Conservation (phyloP, 2,329 filamentous ascomycete species). For the Sordariomycetes sp. region DNA sequence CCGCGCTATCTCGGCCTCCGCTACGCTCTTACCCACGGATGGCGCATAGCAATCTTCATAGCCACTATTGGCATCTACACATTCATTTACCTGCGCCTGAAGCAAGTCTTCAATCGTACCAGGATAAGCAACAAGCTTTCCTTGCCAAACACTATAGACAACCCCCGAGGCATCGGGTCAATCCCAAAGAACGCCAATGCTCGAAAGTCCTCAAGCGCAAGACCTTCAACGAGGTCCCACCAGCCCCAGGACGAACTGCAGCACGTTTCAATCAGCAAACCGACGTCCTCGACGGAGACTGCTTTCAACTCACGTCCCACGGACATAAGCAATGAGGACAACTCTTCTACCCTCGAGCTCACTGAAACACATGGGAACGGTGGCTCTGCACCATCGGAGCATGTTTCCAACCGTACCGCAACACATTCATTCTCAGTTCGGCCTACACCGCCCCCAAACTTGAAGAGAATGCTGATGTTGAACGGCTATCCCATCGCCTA, state of each 20-base stretch:
- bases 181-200: too few species aligned
- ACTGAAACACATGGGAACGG: background rate
- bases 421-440: background rate
- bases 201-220: too few species aligned
- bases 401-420: background rate
- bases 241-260: background rate
- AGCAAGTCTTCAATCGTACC: conserved; percentile 3
- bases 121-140: conserved; percentile 1
- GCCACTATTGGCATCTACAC: conserved; percentile 26
- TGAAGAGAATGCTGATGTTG: conserved; percentile 22
- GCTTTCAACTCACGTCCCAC: too few species aligned
- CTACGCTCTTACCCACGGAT: conserved; percentile 30
- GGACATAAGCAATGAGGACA: too few species aligned
- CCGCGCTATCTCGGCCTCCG: conserved; percentile 20
- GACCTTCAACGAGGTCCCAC: conserved; percentile 2
- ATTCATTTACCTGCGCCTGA: conserved; percentile 21
- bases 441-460: conserved; percentile 7
- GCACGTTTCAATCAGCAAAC: background rate
- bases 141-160: too few species aligned
- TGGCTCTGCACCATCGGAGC: too few species aligned
- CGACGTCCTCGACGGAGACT: background rate
- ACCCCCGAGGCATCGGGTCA: too few species aligned
- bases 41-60: conserved; percentile 30
- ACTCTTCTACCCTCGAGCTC: background rate
- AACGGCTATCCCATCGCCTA: conserved; percentile 27